phyloP scores from a whole-genome alignment of 2,329 filamentous ascomycete genomes.

The Xylariaceae sp. region DNA sequence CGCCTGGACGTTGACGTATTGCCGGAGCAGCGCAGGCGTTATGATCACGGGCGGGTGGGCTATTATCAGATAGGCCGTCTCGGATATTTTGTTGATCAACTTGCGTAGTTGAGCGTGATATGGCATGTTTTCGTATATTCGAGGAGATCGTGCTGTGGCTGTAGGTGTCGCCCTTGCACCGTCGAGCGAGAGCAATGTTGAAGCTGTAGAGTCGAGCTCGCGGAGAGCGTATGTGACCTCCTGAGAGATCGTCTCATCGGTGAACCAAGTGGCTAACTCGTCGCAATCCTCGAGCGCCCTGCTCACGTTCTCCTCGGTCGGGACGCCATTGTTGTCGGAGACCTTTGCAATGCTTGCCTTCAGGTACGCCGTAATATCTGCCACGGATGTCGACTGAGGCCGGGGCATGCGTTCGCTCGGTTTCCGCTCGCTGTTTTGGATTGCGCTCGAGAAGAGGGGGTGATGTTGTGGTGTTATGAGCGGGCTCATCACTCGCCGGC shows the following conservation, averaged over 20 bases:
- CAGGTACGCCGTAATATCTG: slow-evolving; percentile 28
- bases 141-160: slow-evolving; percentile 10
- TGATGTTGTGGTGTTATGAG: neutral
- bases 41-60: slow-evolving; percentile 74
- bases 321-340: slow-evolving; percentile 21
- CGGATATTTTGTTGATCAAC: slow-evolving; percentile 48
- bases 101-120: slow-evolving; percentile 34
- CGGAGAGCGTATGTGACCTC: slow-evolving; percentile 29
- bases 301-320: slow-evolving; percentile 27
- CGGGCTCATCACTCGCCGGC: slow-evolving; percentile 1
- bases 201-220: slow-evolving; percentile 34
- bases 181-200: slow-evolving; percentile 34
- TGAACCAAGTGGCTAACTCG: slow-evolving; percentile 28
- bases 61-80: slow-evolving; percentile 63
- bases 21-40: slow-evolving; percentile 61
- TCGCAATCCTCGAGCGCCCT: slow-evolving; percentile 28
- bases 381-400: slow-evolving; percentile 18
- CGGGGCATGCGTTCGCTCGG: neutral
- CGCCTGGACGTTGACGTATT: slow-evolving; percentile 73
- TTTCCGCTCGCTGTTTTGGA: neutral
- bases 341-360: slow-evolving; percentile 25
- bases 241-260: slow-evolving; percentile 29
- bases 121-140: slow-evolving; percentile 14
- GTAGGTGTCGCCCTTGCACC: neutral
- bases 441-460: neutral